phyloP scores from a whole-genome alignment of 1,284 basidiomycete genomes.

The Quambalaria eucalypti region DNA sequence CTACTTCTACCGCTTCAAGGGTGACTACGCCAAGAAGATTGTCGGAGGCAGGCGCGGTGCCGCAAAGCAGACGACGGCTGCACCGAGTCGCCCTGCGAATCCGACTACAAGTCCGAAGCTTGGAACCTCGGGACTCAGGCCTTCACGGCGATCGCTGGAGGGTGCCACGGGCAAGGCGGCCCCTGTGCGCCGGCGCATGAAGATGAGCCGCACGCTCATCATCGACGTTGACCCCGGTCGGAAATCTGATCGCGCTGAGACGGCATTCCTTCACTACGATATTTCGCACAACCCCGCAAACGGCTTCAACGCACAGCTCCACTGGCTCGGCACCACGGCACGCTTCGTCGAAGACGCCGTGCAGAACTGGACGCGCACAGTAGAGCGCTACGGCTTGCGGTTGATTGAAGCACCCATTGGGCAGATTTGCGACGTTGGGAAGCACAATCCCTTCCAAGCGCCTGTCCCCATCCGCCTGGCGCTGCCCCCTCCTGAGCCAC shows the following conservation, averaged over 20 bases:
- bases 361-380: slow-evolving; percentile 70
- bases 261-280: slow-evolving; percentile 43
- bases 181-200: slow-evolving; percentile 7
- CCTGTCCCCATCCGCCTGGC: slow-evolving; percentile 38
- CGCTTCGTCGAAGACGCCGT: slow-evolving; percentile 86
- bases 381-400: slow-evolving; percentile 82
- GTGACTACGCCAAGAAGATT: slow-evolving; percentile 2
- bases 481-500: slow-evolving; percentile 31
- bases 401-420: slow-evolving; percentile 63
- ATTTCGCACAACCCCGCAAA: slow-evolving; percentile 45
- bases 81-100: no score
- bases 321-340: slow-evolving; percentile 95
- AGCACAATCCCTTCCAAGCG: slow-evolving; percentile 43
- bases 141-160: no score
- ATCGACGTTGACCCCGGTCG: slow-evolving; percentile 41
- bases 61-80: neutral
- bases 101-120: no score
- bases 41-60: neutral
- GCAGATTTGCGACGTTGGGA: slow-evolving; percentile 42
- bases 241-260: slow-evolving; percentile 37
- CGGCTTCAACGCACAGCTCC: slow-evolving; percentile 59
- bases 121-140: no score
- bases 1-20: slow-evolving; percentile 24
- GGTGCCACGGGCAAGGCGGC: neutral
- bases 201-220: slow-evolving; percentile 34